phyloP scores from a whole-genome alignment of 805 yeast genomes.

The Lachancea fermentati region DNA sequence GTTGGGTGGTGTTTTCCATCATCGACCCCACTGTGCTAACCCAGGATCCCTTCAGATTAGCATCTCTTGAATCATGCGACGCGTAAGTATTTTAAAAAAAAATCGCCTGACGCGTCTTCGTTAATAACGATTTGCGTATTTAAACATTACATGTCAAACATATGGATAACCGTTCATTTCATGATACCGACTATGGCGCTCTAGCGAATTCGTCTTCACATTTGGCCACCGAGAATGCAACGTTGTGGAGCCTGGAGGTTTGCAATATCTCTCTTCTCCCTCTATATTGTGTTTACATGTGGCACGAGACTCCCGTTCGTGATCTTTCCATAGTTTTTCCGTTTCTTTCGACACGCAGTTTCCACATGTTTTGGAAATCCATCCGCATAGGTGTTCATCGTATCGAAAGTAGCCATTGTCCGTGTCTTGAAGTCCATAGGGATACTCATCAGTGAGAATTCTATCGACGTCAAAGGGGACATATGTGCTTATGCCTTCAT shows the following conservation, averaged over 20 bases:
- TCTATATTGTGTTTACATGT: not conserved
- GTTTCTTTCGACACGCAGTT: not conserved
- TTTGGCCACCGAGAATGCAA: not conserved
- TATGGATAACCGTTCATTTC: not conserved
- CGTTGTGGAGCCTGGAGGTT: not conserved
- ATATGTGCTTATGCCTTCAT: constrained; percentile 9
- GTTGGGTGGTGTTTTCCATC: constrained; percentile 36
- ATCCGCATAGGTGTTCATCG: constrained; percentile 2
- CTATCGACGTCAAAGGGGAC: constrained; percentile 7
- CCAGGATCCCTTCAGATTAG: not conserved
- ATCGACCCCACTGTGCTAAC: not conserved
- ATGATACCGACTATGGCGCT: not conserved
- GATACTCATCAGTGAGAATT: constrained; percentile 9
- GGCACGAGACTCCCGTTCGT: not conserved
- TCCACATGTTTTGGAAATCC: constrained; percentile 2
- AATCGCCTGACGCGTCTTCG: not conserved
- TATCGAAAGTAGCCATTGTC: constrained; percentile 5
- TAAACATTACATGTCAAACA: not conserved
- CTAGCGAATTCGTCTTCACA: not conserved
- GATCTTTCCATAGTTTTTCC: not conserved
- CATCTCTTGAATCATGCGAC: constrained; percentile 1
- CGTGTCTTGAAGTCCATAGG: constrained; percentile 3
- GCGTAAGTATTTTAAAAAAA: not conserved
- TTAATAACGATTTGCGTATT: not conserved
- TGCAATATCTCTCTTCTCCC: not conserved